These are phyloP conservation scores for Lasiodiplodia sp. DNA, from an alignment of 2,329 filamentous ascomycete genomes.

Conservation along the genomic window DNA sequence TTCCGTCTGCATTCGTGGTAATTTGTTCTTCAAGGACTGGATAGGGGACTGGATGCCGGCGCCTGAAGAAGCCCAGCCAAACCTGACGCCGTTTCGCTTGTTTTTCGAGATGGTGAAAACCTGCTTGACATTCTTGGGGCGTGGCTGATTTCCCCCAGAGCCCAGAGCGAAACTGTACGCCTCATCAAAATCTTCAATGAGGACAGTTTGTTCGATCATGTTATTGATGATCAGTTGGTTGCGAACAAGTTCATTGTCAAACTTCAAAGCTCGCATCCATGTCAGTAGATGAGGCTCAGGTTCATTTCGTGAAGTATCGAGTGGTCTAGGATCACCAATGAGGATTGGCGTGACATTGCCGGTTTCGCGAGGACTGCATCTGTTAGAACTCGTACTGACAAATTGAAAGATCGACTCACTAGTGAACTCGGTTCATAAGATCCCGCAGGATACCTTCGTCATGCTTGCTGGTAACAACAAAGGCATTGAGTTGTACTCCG, in stretches of 20 bases:
- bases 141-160: conserved; percentile 35
- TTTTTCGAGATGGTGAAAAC: conserved; percentile 71
- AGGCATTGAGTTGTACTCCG: conserved; percentile 73
- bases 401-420: conserved; percentile 45
- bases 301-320: conserved; percentile 72
- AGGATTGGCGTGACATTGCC: conserved; percentile 9
- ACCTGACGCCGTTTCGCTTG: conserved; percentile 66
- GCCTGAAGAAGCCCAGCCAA: conserved; percentile 52
- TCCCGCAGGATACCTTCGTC: conserved; percentile 74
- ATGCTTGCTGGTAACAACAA: conserved; percentile 78
- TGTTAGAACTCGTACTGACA: background rate
- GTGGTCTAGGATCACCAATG: conserved; percentile 65
- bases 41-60: conserved; percentile 37
- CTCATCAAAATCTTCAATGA: conserved; percentile 73
- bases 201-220: conserved; percentile 81
- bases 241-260: conserved; percentile 79
- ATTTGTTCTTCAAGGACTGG: conserved; percentile 24
- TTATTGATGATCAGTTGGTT: conserved; percentile 85
- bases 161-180: conserved; percentile 75
- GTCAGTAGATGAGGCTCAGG: conserved; percentile 78
- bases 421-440: conserved; percentile 69
- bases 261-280: conserved; percentile 77
- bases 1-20: conserved; percentile 82
- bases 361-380: background rate
- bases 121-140: conserved; percentile 73